Base-by-base conservation (phyloP, 257 asterid genomes). In the Solanum clarkiae region DNA sequence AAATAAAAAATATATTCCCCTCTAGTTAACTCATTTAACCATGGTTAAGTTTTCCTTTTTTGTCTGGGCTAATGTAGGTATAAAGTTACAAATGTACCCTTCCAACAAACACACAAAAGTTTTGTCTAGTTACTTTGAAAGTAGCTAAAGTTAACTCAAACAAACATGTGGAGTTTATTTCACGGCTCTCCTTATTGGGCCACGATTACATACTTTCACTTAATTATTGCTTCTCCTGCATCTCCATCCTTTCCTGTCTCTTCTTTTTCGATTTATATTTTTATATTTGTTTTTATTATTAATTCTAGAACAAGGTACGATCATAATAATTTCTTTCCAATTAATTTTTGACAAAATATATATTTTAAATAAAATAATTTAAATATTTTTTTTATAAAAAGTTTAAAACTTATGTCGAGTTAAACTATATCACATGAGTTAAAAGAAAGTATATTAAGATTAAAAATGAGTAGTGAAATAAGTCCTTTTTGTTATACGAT, bases 31-130 rank as follows among this genome's bases (percentile, higher is more conserved):
- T 68, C 5, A 69, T 68, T 36, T 69, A 69, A 79, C 65, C 62
- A 79, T 79, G 83, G 83, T 29, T 26, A 83, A 75, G 47, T 32
- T 47, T 8, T 1, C 4, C 13, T 55, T 42, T 26, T 11, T 80
- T 65, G 80, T 65, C 63, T 65, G 55, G 80, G 57, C 29, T 29
- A 65, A 47, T 83, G 68, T 83, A 57, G 80, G 80, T 79, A 15
- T 51, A 85, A 85, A 85, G 80, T 80, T 85, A 85, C 87, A 66
- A 65, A 80, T 63, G 59, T 53, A 80, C 71, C 85, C 85, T 68
- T 65, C 66, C 80, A 65, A 65, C 75, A 29, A 60, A 82, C 85
- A 60, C 24, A 82, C 2, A 45, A 24, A 53, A 20, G 36, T 53
- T 59, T 55, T 60, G 72, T 72, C 86, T 60, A 40, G 83, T 77